Conservation (phyloP, 2,329 filamentous ascomycete genomes). For the Neofusicoccum parvum region DNA sequence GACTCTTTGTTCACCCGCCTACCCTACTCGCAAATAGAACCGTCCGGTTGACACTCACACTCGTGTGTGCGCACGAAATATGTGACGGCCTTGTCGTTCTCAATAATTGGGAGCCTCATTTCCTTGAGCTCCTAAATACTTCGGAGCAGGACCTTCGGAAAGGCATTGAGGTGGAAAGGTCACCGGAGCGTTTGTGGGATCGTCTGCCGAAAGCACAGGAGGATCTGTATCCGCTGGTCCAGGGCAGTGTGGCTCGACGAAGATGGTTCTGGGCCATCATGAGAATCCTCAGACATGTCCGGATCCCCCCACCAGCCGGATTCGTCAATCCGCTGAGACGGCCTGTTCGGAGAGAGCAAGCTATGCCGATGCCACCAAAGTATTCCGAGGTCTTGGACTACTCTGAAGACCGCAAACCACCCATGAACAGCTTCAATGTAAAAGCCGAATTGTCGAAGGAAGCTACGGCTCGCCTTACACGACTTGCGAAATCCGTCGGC, state of each 20-base stretch:
- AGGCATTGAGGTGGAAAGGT: constrained; percentile 25
- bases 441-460: constrained; percentile 40
- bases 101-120: constrained; percentile 46
- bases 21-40: constrained; percentile 29
- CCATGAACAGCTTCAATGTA: constrained; percentile 39
- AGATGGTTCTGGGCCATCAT: constrained; percentile 53
- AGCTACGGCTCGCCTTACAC: constrained; percentile 23
- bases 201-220: constrained; percentile 49
- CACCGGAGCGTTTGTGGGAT: constrained; percentile 26
- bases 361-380: constrained; percentile 31
- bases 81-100: constrained; percentile 43
- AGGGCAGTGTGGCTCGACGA: constrained; percentile 41
- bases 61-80: constrained; percentile 48
- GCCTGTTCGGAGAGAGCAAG: constrained; percentile 22
- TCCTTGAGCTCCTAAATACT: constrained; percentile 42
- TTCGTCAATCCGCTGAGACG: constrained; percentile 47
- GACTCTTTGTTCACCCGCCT: constrained; percentile 43
- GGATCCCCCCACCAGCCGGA: constrained; percentile 41
- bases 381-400: constrained; percentile 46
- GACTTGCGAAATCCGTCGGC: constrained; percentile 22
- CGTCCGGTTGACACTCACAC: constrained; percentile 37
- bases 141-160: constrained; percentile 26
- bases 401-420: constrained; percentile 32
- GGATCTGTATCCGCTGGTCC: constrained; percentile 46
- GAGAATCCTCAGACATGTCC: constrained; percentile 46